phyloP scores from a whole-genome alignment of 345 rosid genomes.

The Theobroma cacao region DNA sequence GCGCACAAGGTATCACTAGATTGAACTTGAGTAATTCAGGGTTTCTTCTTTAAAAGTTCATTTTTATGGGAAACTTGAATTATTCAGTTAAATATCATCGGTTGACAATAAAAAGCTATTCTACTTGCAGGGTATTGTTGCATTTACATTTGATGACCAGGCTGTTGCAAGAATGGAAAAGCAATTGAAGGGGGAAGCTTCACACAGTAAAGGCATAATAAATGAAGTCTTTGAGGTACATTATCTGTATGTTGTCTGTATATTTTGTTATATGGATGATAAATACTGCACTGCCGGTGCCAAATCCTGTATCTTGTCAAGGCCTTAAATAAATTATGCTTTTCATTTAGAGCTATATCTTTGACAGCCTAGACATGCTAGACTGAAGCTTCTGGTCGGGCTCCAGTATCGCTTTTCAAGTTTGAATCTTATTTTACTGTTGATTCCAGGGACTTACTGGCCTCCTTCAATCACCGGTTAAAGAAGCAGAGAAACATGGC shows the following conservation, averaged over 20 bases:
- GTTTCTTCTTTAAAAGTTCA: background rate
- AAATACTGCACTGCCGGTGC: background rate
- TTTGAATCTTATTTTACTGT: constrained; percentile 6
- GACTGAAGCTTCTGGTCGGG: background rate
- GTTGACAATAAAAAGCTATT: constrained; percentile 15
- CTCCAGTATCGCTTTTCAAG: background rate
- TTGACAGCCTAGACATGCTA: background rate
- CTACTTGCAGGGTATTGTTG: constrained; percentile 76
- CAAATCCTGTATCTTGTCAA: background rate
- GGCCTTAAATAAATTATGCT: background rate
- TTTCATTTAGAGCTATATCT: background rate
- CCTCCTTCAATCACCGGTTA: constrained; percentile 86
- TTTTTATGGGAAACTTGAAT: background rate
- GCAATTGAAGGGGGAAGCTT: constrained; percentile 63
- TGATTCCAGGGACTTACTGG: constrained; percentile 82
- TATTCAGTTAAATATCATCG: background rate
- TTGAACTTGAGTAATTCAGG: background rate
- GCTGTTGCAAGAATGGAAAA: constrained; percentile 77
- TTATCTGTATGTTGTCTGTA: constrained; percentile 29
- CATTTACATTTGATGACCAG: constrained; percentile 90
- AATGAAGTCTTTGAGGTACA: constrained; percentile 91
- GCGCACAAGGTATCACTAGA: constrained; percentile 77
- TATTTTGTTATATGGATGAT: background rate
- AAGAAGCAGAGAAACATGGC: constrained; percentile 91
- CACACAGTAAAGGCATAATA: constrained; percentile 87